phyloP scores from a whole-genome alignment of 805 yeast species.

The Candida ascalaphidarum region DNA sequence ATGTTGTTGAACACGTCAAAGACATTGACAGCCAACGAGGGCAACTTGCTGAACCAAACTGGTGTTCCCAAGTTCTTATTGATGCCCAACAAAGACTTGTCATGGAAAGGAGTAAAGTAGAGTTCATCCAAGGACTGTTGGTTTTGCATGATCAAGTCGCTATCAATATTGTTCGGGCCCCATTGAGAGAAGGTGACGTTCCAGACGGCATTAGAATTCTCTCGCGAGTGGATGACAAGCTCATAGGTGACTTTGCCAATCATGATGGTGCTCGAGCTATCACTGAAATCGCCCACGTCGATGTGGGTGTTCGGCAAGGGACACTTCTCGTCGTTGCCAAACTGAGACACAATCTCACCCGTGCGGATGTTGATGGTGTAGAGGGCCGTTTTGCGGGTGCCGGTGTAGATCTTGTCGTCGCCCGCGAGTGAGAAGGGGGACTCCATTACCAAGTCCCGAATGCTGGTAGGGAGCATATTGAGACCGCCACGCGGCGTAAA shows the following conservation, averaged over 20 bases:
- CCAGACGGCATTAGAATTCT: slow-evolving; percentile 56
- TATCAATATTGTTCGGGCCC: slow-evolving; percentile 86
- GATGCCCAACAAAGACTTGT: slow-evolving; percentile 68
- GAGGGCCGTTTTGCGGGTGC: slow-evolving; percentile 67
- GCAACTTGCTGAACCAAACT: slow-evolving; percentile 69
- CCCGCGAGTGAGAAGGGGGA: slow-evolving; percentile 77
- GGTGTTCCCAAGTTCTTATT: slow-evolving; percentile 63
- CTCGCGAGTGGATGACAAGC: slow-evolving; percentile 66
- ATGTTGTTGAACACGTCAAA: slow-evolving; percentile 57
- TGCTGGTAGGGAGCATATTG: slow-evolving; percentile 73
- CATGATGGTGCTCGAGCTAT: slow-evolving; percentile 34
- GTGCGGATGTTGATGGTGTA: slow-evolving; percentile 64
- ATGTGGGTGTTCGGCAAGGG: slow-evolving; percentile 24
- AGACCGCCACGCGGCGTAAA: slow-evolving; percentile 71
- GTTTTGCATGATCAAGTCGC: slow-evolving; percentile 39
- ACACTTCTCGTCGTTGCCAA: slow-evolving; percentile 39
- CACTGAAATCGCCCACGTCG: slow-evolving; percentile 8
- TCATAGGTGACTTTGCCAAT: slow-evolving; percentile 70
- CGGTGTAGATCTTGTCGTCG: slow-evolving; percentile 83
- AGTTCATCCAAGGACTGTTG: slow-evolving; percentile 59
- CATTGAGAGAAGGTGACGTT: slow-evolving; percentile 80
- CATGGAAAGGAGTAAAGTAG: slow-evolving; percentile 79
- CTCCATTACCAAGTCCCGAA: slow-evolving; percentile 66
- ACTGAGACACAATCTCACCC: slow-evolving; percentile 66
- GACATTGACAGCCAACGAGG: slow-evolving; percentile 64